Base-by-base conservation (phyloP, 176 grass and related monocot species). In the Bonia amplexicaulis region DNA sequence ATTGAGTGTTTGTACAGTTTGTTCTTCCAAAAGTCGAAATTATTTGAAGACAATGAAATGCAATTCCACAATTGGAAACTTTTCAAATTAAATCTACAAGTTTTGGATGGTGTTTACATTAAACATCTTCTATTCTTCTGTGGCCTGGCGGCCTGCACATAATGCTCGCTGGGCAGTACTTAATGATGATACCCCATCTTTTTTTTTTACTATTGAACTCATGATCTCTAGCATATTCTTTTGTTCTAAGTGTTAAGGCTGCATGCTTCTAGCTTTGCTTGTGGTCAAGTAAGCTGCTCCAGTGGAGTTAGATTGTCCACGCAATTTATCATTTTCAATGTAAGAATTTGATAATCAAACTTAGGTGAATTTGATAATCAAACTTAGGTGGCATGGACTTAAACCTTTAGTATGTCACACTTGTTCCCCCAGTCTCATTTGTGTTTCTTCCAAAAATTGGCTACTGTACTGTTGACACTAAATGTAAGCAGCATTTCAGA, bases 281-380 rank as follows among this genome's bases (percentile, higher is more conserved):
- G 48, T 41, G 47, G 29, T 73, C 16, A 71, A 66, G 67, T 63
- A 79, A 72, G 60, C 23, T 80, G 84, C 23, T 73, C 46, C 52
- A 2, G 29, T 54, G 25, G 71, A 66, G 22, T 52, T 67, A 12
- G 31, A 60, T 29, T 73, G 22, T 26, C 59, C 9, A 42, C 1
- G 14, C 51, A 49, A 80, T 54, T 20, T 16, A 45, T 54, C 60
- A 44, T 67, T 20, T 15, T 0, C 13, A 44, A 80, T 54, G 14
- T 84, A n/a, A 31, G 20, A 51, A 31, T 77, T 76, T 22, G 7
- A 53, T 40, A 54, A 76, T 48, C 14, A 42, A 42, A 53, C 82
- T 84, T 52, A 9, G 14, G 6, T 84, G 9, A 51, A 31, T 77
- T 76, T 22, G 7, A 53, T 40, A 54, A 76, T 48, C 15, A 54